A percentile compares a stretch with the other conserved stretches of the same genome.
Conservation (phyloP, 2,329 filamentous ascomycete genomes). For the Hypoxylon sp. region DNA sequence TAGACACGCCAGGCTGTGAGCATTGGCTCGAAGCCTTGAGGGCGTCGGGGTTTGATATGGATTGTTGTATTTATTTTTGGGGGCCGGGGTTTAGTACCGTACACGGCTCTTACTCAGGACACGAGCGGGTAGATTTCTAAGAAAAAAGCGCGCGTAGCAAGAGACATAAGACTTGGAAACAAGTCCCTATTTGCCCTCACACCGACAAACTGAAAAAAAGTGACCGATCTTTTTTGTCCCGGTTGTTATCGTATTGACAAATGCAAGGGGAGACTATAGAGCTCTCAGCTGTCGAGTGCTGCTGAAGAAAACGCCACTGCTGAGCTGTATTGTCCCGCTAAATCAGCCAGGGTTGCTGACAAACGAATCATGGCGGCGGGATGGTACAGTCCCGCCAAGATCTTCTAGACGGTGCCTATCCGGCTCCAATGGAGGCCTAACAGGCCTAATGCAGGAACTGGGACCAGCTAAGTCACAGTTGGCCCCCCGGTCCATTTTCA, state of each 20-base stretch:
- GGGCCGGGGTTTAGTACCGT: slow-evolving; percentile 5
- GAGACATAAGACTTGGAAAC: slow-evolving; percentile 8
- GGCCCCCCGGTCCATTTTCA: slow-evolving; percentile 10
- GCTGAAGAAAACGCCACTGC: slow-evolving; percentile 45
- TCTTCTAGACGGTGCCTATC: slow-evolving; percentile 46
- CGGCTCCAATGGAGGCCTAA: slow-evolving; percentile 41
- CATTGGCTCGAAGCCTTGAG: slow-evolving; percentile 23
- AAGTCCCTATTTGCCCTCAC: slow-evolving; percentile 20
- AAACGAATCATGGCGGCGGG: slow-evolving; percentile 48
- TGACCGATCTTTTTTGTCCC: slow-evolving; percentile 20
- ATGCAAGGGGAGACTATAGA: slow-evolving; percentile 36
- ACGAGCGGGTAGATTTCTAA: slow-evolving; percentile 23
- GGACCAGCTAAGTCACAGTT: slow-evolving; percentile 37
- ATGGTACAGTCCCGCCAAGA: slow-evolving; percentile 49
- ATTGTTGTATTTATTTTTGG: slow-evolving; percentile 35
- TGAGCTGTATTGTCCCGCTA: slow-evolving; percentile 43
- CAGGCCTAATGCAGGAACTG: slow-evolving; percentile 54
- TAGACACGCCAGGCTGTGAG: slow-evolving; percentile 70
- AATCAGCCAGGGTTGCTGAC: slow-evolving; percentile 28
- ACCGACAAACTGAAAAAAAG: slow-evolving; percentile 12
- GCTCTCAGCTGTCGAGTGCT: slow-evolving; percentile 18
- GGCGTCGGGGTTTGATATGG: slow-evolving; percentile 20
- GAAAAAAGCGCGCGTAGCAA: slow-evolving; percentile 12
- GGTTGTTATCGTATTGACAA: slow-evolving; percentile 15
- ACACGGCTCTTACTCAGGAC: slow-evolving; percentile 33